Percentiles rank a stretch among this genome's conserved stretches.
Evolutionary conservation across 148 eudicot species (phyloP).

Genomic region (Polygonum maritimum): DNA sequence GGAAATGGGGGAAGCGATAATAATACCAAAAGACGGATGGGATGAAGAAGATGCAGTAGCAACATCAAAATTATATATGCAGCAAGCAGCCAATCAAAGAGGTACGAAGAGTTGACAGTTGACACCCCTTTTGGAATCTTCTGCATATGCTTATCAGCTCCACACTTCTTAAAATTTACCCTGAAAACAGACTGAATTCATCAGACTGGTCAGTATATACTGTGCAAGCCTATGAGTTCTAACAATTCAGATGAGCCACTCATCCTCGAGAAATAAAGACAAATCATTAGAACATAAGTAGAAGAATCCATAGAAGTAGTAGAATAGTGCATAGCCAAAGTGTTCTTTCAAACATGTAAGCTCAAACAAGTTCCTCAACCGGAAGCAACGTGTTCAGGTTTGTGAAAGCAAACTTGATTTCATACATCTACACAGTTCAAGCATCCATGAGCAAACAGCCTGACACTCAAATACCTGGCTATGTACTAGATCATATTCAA

Average conservation of each 20-base stretch:
- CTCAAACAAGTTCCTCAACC: background rate
- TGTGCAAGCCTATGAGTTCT: background rate
- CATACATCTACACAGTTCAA: background rate
- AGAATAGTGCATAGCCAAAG: background rate
- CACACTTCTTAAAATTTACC: background rate
- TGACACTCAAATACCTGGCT: no score
- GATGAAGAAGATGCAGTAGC: background rate
- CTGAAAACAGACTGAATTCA: background rate
- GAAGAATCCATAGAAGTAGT: background rate
- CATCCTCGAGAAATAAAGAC: background rate
- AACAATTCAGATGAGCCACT: background rate
- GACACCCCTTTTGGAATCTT: background rate
- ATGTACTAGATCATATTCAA: no score
- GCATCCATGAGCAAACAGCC: no score
- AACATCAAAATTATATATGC: background rate
- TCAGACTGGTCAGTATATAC: background rate
- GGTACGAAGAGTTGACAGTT: no score
- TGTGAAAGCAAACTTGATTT: background rate
- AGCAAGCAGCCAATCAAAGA: conserved; percentile 1
- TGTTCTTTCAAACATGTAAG: background rate
- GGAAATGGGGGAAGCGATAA: background rate
- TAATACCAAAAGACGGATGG: background rate
- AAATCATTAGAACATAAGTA: background rate
- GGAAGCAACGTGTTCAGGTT: background rate
- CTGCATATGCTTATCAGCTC: background rate